These are phyloP conservation scores for Nemophila menziesii DNA, from an alignment of 257 asterid species.

Conservation along the genomic window DNA sequence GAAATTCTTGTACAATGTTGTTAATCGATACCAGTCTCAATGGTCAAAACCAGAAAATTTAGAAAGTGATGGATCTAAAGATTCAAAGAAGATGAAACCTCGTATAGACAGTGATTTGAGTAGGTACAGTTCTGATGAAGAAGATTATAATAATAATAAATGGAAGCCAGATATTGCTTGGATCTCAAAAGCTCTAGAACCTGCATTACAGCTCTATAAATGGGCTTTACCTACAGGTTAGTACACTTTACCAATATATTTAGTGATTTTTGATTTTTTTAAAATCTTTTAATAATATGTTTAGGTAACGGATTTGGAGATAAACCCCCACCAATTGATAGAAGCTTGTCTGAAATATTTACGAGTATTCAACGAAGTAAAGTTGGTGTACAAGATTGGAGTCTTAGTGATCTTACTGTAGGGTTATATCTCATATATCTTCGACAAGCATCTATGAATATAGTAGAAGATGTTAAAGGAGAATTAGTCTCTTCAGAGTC, in stretches of 20 bases:
- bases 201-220: constrained; percentile 74
- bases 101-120: constrained; percentile 4
- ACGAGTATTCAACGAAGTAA: constrained; percentile 78
- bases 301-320: constrained; percentile 54
- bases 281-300: constrained; percentile 4
- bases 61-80: constrained; percentile 20
- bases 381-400: constrained; percentile 92
- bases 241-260: constrained; percentile 2
- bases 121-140: constrained; percentile 27
- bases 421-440: constrained; percentile 87
- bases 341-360: constrained; percentile 62
- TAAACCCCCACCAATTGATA: constrained; percentile 52
- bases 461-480: constrained; percentile 64
- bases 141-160: constrained; percentile 25
- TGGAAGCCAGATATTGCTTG: constrained; percentile 84
- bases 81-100: constrained; percentile 10
- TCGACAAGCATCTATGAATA: constrained; percentile 60
- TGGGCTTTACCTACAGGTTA: constrained; percentile 75
- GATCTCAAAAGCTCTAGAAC: constrained; percentile 77
- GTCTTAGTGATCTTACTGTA: constrained; percentile 78
- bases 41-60: constrained; percentile 42
- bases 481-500: constrained; percentile 60
- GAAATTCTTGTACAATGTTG: constrained; percentile 21
- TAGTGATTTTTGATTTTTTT: too few species aligned
- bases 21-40: constrained; percentile 37